phyloP scores from a whole-genome alignment of 495 filamentous ascomycete genomes.

The Neurospora sp. region DNA sequence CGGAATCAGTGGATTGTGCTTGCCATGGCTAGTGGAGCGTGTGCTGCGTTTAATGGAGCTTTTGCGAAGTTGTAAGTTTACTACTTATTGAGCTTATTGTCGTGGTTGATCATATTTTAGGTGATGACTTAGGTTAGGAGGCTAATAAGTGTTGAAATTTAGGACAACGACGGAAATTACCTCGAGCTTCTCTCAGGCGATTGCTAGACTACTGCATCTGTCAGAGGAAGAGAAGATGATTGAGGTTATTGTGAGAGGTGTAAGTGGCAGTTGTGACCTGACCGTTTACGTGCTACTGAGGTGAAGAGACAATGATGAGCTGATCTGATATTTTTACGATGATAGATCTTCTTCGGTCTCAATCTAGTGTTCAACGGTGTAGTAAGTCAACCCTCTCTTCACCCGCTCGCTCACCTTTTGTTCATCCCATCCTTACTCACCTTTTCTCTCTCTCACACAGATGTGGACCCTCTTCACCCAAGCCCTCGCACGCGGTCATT shows the following conservation, averaged over 20 bases:
- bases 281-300: background rate
- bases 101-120: background rate
- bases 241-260: slow-evolving; percentile 57
- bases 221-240: slow-evolving; percentile 40
- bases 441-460: slow-evolving; percentile 17
- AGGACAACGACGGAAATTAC: slow-evolving; percentile 85
- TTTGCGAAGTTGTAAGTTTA: slow-evolving; percentile 82
- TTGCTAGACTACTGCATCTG: slow-evolving; percentile 54
- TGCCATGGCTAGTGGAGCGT: slow-evolving; percentile 75
- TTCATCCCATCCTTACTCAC: background rate
- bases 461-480: slow-evolving; percentile 88
- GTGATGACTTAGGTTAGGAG: background rate
- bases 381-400: slow-evolving; percentile 26
- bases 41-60: slow-evolving; percentile 87
- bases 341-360: slow-evolving; percentile 74
- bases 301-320: background rate
- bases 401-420: background rate
- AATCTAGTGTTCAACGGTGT: slow-evolving; percentile 85
- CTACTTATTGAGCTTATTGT: background rate
- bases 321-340: background rate
- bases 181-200: slow-evolving; percentile 49
- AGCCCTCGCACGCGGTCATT: slow-evolving; percentile 73
- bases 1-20: slow-evolving; percentile 65
- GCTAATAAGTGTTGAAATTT: background rate
- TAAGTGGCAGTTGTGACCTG: slow-evolving; percentile 31